Evolutionary conservation across 139 green algal genomes (phyloP).

Genomic region (Micromonas commoda): DNA sequence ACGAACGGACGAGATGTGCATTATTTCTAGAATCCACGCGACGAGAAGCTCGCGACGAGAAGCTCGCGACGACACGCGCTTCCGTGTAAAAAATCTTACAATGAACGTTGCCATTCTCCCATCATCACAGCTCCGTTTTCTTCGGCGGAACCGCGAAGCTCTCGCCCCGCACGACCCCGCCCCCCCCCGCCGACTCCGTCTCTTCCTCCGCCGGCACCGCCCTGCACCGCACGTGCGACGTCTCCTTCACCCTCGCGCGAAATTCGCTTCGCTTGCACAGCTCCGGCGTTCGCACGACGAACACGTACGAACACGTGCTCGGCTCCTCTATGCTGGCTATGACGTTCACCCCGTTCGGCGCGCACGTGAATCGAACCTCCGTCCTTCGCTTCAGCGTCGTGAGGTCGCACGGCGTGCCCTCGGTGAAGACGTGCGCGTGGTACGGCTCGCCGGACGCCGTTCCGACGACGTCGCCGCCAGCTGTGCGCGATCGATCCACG

Average conservation of each 20-base stretch:
- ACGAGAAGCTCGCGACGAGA: too few relatives aligned
- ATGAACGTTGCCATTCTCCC: too few relatives aligned
- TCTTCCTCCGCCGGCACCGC: neutral
- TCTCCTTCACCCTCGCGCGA: neutral
- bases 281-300: constrained; percentile 57
- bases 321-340: constrained; percentile 65
- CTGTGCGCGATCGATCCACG: constrained; percentile 14
- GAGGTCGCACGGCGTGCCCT: constrained; percentile 59
- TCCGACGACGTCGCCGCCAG: constrained; percentile 5
- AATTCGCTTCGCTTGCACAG: constrained; percentile 59
- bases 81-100: too few relatives aligned
- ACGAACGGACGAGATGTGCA: too few relatives aligned
- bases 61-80: too few relatives aligned
- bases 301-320: constrained; percentile 66
- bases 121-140: too few relatives aligned
- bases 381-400: constrained; percentile 41
- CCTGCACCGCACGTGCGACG: neutral
- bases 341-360: constrained; percentile 38
- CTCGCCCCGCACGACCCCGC: too few relatives aligned
- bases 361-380: constrained; percentile 68
- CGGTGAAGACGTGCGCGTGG: constrained; percentile 52
- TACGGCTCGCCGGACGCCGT: constrained; percentile 40
- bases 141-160: too few relatives aligned
- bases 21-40: too few relatives aligned
- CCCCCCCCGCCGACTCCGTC: too few relatives aligned